Evolutionary conservation across 352 stramenopile genomes (phyloP).

Genomic region (Globisporangium irregulare): DNA sequence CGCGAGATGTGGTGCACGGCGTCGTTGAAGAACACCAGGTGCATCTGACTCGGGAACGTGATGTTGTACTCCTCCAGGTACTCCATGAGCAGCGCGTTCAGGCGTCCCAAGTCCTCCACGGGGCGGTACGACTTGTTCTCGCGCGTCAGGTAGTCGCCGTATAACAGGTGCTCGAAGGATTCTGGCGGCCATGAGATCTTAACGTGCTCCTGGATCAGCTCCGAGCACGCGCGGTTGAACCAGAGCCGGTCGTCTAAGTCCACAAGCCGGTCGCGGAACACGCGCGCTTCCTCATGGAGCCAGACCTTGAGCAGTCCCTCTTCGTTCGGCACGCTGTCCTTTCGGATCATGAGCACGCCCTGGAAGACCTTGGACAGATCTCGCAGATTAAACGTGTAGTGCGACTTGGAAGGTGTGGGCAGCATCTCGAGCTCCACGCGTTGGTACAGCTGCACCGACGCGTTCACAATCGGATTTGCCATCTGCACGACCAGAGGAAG

Average conservation of each 20-base stretch:
- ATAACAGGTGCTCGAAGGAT: conserved; percentile 83
- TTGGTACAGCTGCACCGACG: conserved; percentile 88
- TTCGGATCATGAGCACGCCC: conserved; percentile 86
- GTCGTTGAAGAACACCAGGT: conserved; percentile 95
- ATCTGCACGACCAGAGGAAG: conserved; percentile 74
- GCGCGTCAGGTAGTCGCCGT: conserved; percentile 88
- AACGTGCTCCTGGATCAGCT: conserved; percentile 70
- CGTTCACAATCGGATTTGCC: conserved; percentile 76
- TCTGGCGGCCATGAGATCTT: conserved; percentile 55
- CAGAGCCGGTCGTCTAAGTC: conserved; percentile 80
- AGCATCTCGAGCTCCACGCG: conserved; percentile 87
- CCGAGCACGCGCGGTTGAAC: conserved; percentile 82
- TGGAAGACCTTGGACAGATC: conserved; percentile 88
- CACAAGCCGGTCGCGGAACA: conserved; percentile 92
- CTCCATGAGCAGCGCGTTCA: conserved; percentile 82
- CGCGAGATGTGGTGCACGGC: conserved; percentile 93
- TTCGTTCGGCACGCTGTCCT: conserved; percentile 64
- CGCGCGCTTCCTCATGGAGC: conserved; percentile 90
- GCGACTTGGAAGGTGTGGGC: conserved; percentile 85
- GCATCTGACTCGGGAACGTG: conserved; percentile 91
- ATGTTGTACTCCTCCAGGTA: conserved; percentile 96
- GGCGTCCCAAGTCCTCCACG: conserved; percentile 58
- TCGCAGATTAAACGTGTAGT: conserved; percentile 88
- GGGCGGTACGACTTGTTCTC: conserved; percentile 76
- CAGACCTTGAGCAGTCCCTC: conserved; percentile 84